Evolutionary conservation across 164 flowering plant genomes (phyloP), one percentile per base, ranked within the genome.

Genomic region (Houttuynia cordata): DNA sequence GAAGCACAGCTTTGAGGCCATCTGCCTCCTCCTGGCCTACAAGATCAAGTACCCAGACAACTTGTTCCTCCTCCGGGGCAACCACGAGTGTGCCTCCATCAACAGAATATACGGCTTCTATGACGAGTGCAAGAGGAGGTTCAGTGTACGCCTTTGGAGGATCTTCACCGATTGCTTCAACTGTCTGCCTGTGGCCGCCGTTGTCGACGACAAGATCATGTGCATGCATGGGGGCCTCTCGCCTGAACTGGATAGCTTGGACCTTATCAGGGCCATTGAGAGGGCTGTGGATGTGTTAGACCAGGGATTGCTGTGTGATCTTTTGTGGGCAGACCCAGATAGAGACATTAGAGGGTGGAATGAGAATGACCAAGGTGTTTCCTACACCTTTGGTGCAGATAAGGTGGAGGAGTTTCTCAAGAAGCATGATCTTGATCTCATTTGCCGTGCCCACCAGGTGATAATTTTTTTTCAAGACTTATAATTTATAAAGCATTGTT

Each of bases 391-490:
- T 61, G 85, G 83, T 20, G 71, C 80, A 4, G 85, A 79, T 67
- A 79, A 75, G 62, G 83, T 81, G 51, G 67, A 63, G 8, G 83
- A 79, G 47, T 79, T 81, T 73, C 63, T 79, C 63, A 74, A 71
- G 73, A 81, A 79, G 64, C 81, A 77, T 55, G 76, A 81, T 17
- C 76, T 81, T 7, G 85, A 81, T 68, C 81, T 81, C 63, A 71
- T 81, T 14, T 81, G 85, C 59, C 73, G 85, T 14, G 85, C 85
- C 42, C 85, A 81, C 61, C 85, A 81, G 81, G 85, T 81, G 56
- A 53, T 45, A 12, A 12, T n/a, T n/a, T n/a, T n/a, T n/a, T n/a
- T n/a, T n/a, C n/a, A n/a, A n/a, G n/a, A n/a, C n/a, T n/a, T n/a
- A n/a, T n/a, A n/a, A n/a, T n/a, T n/a, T n/a, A n/a, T n/a, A n/a